These are phyloP conservation scores for Sugiyamaella marilandica DNA, from an alignment of 805 yeast species.

Conservation along the genomic window DNA sequence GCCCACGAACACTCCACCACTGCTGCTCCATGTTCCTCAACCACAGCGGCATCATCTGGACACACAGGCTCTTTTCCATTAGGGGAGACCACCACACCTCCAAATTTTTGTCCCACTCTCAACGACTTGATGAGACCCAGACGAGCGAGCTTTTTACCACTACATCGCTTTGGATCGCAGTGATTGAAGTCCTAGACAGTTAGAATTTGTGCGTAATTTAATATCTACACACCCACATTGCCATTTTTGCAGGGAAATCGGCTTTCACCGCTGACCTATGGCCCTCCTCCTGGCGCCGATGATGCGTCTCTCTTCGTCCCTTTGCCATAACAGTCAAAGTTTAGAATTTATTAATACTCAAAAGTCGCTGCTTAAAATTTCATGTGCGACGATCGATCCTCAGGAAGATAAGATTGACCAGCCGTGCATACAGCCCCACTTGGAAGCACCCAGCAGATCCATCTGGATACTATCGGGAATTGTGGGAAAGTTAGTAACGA, in stretches of 20 bases:
- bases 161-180: constrained; percentile 96
- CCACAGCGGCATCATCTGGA: constrained; percentile 76
- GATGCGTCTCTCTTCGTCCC: constrained; percentile 11
- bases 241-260: constrained; percentile 74
- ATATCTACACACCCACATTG: constrained; percentile 63
- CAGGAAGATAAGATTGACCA: constrained; percentile 2
- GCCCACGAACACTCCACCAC: constrained; percentile 99
- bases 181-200: constrained; percentile 78
- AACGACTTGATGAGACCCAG: constrained; percentile 74
- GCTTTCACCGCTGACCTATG: constrained; percentile 7
- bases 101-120: constrained; percentile 89
- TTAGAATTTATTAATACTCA: too few species aligned
- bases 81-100: constrained; percentile 88
- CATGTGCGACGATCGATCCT: background rate
- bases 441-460: background rate
- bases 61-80: constrained; percentile 87
- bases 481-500: too few species aligned
- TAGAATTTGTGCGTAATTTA: background rate
- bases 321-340: constrained; percentile 2
- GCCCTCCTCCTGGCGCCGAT: constrained; percentile 9
- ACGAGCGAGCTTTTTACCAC: constrained; percentile 90
- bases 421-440: background rate
- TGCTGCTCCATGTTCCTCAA: constrained; percentile 82
- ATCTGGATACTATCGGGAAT: too few species aligned
- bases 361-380: background rate